Evolutionary conservation across 2,329 filamentous ascomycete species (phyloP).

Genomic region (Cryphonectria nitschkei): DNA sequence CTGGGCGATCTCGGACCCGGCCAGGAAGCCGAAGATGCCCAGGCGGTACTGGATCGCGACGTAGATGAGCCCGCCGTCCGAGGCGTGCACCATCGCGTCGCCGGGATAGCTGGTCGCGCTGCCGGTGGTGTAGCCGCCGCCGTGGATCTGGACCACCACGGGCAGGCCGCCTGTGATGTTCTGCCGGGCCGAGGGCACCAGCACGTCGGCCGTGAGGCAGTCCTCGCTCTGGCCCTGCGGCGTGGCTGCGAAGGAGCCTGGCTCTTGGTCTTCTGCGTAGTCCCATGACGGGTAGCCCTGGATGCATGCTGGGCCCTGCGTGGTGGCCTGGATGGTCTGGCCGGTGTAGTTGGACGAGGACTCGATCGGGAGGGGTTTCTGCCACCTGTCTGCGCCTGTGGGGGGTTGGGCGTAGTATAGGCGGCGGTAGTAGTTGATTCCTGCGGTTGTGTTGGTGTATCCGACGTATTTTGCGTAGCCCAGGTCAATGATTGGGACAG

Average conservation of each 20-base stretch:
- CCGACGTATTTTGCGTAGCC: slow-evolving; percentile 21
- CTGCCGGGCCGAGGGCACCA: slow-evolving; percentile 32
- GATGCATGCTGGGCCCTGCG: slow-evolving; percentile 8
- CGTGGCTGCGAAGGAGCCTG: neutral
- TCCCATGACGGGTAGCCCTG: slow-evolving; percentile 2
- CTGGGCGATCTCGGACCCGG: slow-evolving; percentile 55
- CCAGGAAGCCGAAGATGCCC: slow-evolving; percentile 64
- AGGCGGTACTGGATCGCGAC: slow-evolving; percentile 68
- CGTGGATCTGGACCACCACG: slow-evolving; percentile 30
- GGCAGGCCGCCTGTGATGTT: slow-evolving; percentile 22
- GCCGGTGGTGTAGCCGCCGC: slow-evolving; percentile 27
- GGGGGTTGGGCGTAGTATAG: slow-evolving; percentile 10
- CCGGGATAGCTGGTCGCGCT: slow-evolving; percentile 15
- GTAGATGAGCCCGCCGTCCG: slow-evolving; percentile 45
- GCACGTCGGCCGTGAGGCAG: slow-evolving; percentile 42
- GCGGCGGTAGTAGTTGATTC: slow-evolving; percentile 22
- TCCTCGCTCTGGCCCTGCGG: slow-evolving; percentile 36
- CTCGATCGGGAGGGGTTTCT: slow-evolving; percentile 18
- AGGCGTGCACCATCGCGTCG: slow-evolving; percentile 20
- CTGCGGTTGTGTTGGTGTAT: slow-evolving; percentile 16
- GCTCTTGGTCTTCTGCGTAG: neutral
- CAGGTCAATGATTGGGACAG: slow-evolving; percentile 15
- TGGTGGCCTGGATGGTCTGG: slow-evolving; percentile 18
- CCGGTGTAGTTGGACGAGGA: slow-evolving; percentile 15
- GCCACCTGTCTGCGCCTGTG: slow-evolving; percentile 9